Base-by-base conservation (phyloP, 495 filamentous ascomycete species). In the Tuber indicum region DNA sequence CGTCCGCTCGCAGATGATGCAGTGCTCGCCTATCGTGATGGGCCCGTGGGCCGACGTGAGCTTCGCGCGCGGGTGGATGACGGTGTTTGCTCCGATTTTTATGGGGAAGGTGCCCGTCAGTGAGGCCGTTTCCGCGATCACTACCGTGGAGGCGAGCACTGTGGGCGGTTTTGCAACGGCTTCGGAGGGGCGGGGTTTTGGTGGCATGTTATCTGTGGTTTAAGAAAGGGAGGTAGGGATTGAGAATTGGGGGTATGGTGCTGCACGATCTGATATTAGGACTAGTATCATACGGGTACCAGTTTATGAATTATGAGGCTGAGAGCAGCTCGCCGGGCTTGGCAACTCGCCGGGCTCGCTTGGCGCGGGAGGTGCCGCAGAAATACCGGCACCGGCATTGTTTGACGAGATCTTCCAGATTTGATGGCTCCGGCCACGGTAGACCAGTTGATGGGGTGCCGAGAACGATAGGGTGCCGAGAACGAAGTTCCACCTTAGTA, bases 51-150 rank as follows among this genome's bases (percentile, higher is more conserved):
- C 86, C 1, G 92, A 90, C 80, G 91, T 90, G 80, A 97, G 86
- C 72, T 88, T 87, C 0, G 90, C 88, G 75, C 93, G 91, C 2
- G 94, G 94, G 85, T 97, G 94, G 75, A 97, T 86, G n/a, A 97
- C 89, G 23, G 89, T 90, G 82, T 92, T 89, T 47, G 89, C 85
- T 76, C 89, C 89, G 79, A 97, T 89, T 66, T 87, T 89, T 75
- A 97, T 91, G 23, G 87, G 87, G 84, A 94, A 87, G 5, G 88
- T 90, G 41, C 94, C 94, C 9, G 89, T 89, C 75, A 97, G 86
- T 14, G 90, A 81, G 10, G 91, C 92, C n/a, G 89, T 89, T 78
- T 95, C 92, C 82, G 93, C 88, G 83, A 97, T 91, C 70, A 90
- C 89, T 76, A 92, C 87, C 41, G 87, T 88, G 4, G 91, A 87